Evolutionary conservation across 1,284 basidiomycete species (phyloP).

Genomic region (Spongiforma sp.): DNA sequence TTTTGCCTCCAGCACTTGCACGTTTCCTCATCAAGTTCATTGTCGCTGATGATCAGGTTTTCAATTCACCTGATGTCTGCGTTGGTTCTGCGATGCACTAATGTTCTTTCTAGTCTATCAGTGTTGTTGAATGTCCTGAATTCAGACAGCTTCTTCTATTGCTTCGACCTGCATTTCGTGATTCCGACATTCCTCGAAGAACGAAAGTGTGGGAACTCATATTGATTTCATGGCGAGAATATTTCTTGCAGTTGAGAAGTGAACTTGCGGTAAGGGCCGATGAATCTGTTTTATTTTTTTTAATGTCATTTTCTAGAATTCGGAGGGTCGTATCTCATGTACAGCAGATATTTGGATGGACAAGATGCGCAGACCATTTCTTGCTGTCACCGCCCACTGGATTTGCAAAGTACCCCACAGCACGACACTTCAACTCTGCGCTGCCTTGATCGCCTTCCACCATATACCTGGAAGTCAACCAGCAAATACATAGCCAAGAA

Average conservation of each 20-base stretch:
- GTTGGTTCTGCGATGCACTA: background rate
- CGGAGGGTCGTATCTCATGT: background rate
- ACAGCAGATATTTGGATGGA: background rate
- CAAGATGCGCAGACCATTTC: background rate
- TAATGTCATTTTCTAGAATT: background rate
- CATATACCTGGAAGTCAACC: background rate
- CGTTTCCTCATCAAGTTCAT: background rate
- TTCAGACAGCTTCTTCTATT: background rate
- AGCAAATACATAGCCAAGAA: background rate
- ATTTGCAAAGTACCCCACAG: background rate
- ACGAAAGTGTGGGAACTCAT: background rate
- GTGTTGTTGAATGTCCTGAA: background rate
- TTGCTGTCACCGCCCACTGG: background rate
- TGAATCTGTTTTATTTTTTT: background rate
- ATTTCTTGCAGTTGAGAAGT: background rate
- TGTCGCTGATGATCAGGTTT: background rate
- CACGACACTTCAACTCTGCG: background rate
- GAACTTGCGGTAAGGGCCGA: background rate
- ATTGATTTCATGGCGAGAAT: background rate
- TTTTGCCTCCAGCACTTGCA: background rate
- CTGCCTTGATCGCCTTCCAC: background rate
- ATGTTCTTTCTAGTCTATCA: background rate
- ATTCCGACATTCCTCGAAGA: background rate
- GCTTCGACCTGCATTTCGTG: background rate
- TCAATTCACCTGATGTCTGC: background rate